Percentiles rank a stretch among this genome's conserved stretches.
Conservation (phyloP, 2,329 filamentous ascomycete genomes). For the Penicillium brasilianum region DNA sequence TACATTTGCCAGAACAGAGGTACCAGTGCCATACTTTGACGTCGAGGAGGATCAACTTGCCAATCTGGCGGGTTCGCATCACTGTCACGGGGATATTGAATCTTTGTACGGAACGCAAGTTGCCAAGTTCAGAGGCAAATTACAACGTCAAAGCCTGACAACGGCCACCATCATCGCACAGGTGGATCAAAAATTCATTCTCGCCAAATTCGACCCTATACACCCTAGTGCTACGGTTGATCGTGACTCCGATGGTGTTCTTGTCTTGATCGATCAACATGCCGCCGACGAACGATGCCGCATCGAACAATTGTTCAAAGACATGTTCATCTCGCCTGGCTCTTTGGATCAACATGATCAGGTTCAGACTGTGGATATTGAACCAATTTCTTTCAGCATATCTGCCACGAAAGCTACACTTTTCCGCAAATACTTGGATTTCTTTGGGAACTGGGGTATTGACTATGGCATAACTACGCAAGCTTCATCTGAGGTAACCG, state of each 20-base stretch:
- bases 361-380: slow-evolving; percentile 35
- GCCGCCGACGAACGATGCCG: slow-evolving; percentile 88
- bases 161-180: slow-evolving; percentile 74
- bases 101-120: slow-evolving; percentile 31
- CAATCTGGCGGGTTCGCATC: slow-evolving; percentile 19
- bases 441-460: slow-evolving; percentile 78
- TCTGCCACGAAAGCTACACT: slow-evolving; percentile 63
- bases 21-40: slow-evolving; percentile 47
- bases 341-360: neutral
- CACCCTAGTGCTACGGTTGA: neutral
- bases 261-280: slow-evolving; percentile 89
- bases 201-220: slow-evolving; percentile 62
- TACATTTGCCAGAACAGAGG: slow-evolving; percentile 64
- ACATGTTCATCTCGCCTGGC: slow-evolving; percentile 50
- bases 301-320: slow-evolving; percentile 72
- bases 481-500: slow-evolving; percentile 16
- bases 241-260: slow-evolving; percentile 37
- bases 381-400: slow-evolving; percentile 68
- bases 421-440: slow-evolving; percentile 58
- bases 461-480: slow-evolving; percentile 57
- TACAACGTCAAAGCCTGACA: slow-evolving; percentile 68
- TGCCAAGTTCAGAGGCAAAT: slow-evolving; percentile 39
- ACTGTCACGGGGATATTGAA: slow-evolving; percentile 32
- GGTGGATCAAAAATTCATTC: slow-evolving; percentile 87
- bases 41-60: slow-evolving; percentile 28